Evolutionary conservation across 257 asterid genomes (phyloP).

Genomic region (Datura wrightii): DNA sequence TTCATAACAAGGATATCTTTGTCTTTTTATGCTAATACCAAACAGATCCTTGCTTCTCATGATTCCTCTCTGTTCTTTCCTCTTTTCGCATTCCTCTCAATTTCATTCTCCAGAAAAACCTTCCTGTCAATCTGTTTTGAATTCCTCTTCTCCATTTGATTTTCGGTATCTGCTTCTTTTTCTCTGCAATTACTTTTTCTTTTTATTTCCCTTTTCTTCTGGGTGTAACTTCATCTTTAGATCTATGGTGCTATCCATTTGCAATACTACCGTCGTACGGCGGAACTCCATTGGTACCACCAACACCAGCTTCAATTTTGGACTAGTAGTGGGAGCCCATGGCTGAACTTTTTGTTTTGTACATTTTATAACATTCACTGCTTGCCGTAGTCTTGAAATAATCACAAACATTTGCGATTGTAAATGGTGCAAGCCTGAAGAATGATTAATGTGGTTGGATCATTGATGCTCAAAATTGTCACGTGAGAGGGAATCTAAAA

Average conservation of each 20-base stretch:
- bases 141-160: not conserved
- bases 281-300: not conserved
- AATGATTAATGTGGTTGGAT: constrained; percentile 13
- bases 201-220: not conserved
- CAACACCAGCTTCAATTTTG: not conserved
- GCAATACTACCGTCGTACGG: not conserved
- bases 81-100: not conserved
- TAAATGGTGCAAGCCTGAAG: constrained; percentile 13
- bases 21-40: not conserved
- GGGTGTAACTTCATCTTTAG: not conserved
- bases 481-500: not conserved
- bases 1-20: constrained; percentile 3
- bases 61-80: not conserved
- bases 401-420: constrained; percentile 12
- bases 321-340: constrained; percentile 16
- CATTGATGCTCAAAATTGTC: constrained; percentile 12
- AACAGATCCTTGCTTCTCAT: constrained; percentile 12
- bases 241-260: constrained; percentile 20
- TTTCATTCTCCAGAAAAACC: not conserved
- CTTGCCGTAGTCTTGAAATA: not conserved
- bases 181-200: not conserved
- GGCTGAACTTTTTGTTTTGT: not conserved
- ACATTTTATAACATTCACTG: not conserved
- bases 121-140: not conserved
- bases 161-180: not conserved